These are phyloP conservation scores for Purpureocillium takamizusanense DNA, from an alignment of 2,329 filamentous ascomycete species.

Conservation along the genomic window DNA sequence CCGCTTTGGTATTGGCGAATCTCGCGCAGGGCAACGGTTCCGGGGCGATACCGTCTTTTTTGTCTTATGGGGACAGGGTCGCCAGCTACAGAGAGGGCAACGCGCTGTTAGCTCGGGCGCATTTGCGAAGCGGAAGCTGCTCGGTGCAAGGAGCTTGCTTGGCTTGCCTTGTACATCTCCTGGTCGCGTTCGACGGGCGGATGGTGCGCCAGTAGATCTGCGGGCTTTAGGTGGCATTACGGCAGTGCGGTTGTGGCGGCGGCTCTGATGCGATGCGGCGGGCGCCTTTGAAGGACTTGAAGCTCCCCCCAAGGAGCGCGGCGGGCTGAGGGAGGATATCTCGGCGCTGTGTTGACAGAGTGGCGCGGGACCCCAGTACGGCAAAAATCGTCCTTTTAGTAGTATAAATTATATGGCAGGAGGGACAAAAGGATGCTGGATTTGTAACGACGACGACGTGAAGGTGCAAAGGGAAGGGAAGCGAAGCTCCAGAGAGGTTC, in stretches of 20 bases:
- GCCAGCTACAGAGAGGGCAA: constrained; percentile 49
- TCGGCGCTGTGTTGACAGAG: too few species aligned
- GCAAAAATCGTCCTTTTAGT: too few species aligned
- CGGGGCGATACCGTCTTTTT: constrained; percentile 61
- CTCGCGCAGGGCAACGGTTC: constrained; percentile 82
- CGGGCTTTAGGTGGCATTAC: constrained; percentile 13
- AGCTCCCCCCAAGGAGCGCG: too few species aligned
- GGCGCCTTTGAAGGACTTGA: background rate
- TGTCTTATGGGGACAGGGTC: constrained; percentile 58
- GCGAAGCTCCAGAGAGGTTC: too few species aligned
- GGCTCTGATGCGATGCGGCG: too few species aligned
- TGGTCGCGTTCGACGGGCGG: constrained; percentile 17
- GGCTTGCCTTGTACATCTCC: constrained; percentile 31
- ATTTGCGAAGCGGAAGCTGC: background rate
- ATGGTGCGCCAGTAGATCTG: constrained; percentile 8
- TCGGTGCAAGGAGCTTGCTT: background rate
- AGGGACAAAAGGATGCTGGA: too few species aligned
- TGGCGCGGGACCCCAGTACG: too few species aligned
- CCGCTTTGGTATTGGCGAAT: constrained; percentile 85
- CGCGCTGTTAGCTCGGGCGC: constrained; percentile 10
- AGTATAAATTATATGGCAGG: too few species aligned
- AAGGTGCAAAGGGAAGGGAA: too few species aligned
- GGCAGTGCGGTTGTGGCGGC: too few species aligned
- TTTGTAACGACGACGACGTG: too few species aligned
- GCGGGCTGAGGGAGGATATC: too few species aligned